These are phyloP conservation scores for Fonsecaea pedrosoi DNA, from an alignment of 2,329 filamentous ascomycete genomes.

Conservation along the genomic window DNA sequence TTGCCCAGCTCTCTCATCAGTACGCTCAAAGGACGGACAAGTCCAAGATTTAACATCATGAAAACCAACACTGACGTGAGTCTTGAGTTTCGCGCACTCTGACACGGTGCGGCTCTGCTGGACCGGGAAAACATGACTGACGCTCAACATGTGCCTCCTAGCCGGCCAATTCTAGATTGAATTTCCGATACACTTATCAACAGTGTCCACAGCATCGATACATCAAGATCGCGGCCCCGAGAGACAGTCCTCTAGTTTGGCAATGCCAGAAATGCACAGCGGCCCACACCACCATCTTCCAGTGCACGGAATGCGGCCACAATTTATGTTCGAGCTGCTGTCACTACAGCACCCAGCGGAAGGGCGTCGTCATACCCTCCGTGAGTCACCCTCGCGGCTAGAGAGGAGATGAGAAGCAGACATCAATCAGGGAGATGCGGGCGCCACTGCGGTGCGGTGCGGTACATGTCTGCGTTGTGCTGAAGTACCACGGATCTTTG, in stretches of 20 bases:
- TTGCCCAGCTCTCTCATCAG: not conserved
- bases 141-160: not conserved
- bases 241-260: not conserved
- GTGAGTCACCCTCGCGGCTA: not conserved
- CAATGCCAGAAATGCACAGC: slow-evolving; percentile 9
- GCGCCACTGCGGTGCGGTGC: no score
- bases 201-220: slow-evolving; percentile 17
- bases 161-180: slow-evolving; percentile 21
- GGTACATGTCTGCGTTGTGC: no score
- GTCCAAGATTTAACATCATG: not conserved
- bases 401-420: not conserved
- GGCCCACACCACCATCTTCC: not conserved
- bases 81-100: not conserved
- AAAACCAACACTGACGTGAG: slow-evolving; percentile 2
- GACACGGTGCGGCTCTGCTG: not conserved
- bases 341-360: slow-evolving; percentile 17
- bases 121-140: not conserved
- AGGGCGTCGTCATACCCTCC: not conserved
- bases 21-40: not conserved
- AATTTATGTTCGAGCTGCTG: slow-evolving; percentile 18
- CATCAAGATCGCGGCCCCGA: not conserved
- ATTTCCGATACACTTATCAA: not conserved
- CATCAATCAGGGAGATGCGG: not conserved
- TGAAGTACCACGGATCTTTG: no score
- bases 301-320: slow-evolving; percentile 19